These are phyloP conservation scores for Dactylellina cionopaga DNA, from an alignment of 2,329 filamentous ascomycete species.

Conservation along the genomic window DNA sequence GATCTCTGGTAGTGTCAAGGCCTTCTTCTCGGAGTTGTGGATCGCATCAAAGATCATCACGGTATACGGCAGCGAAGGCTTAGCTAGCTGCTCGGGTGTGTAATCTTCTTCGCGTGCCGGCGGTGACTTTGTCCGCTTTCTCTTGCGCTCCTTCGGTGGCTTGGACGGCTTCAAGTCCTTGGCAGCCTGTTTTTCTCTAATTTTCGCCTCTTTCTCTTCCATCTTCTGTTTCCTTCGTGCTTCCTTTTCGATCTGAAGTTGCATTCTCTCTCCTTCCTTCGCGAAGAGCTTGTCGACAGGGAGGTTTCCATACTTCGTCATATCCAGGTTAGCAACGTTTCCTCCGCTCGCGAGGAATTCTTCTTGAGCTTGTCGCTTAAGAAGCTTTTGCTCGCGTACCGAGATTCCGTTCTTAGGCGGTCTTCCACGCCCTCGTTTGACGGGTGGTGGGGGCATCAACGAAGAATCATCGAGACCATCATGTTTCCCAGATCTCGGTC, in stretches of 20 bases:
- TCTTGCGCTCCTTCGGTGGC: conserved; percentile 58
- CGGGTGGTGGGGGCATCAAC: conserved; percentile 46
- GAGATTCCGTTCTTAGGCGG: conserved; percentile 48
- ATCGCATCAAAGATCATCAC: conserved; percentile 69
- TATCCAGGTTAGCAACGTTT: conserved; percentile 50
- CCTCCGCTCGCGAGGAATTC: conserved; percentile 54
- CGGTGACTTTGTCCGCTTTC: conserved; percentile 66
- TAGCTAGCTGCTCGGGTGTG: conserved; percentile 76
- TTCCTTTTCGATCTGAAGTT: conserved; percentile 40
- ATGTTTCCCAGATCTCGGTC: conserved; percentile 48
- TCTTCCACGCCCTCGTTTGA: conserved; percentile 50
- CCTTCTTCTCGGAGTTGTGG: conserved; percentile 63
- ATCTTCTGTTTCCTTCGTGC: conserved; percentile 49
- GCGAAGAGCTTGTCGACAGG: conserved; percentile 37
- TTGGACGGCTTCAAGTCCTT: conserved; percentile 48
- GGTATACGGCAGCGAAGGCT: conserved; percentile 70
- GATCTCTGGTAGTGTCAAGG: conserved; percentile 70
- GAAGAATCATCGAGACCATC: conserved; percentile 49
- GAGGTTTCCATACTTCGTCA: conserved; percentile 34
- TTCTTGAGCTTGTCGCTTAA: conserved; percentile 52
- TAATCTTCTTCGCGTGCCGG: conserved; percentile 63
- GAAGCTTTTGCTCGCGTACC: conserved; percentile 54
- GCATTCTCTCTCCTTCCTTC: conserved; percentile 40
- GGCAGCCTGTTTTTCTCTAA: conserved; percentile 36
- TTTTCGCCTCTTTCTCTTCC: conserved; percentile 53